Base-by-base conservation (phyloP, 2,329 filamentous ascomycete species). In the Fusarium torreyae region DNA sequence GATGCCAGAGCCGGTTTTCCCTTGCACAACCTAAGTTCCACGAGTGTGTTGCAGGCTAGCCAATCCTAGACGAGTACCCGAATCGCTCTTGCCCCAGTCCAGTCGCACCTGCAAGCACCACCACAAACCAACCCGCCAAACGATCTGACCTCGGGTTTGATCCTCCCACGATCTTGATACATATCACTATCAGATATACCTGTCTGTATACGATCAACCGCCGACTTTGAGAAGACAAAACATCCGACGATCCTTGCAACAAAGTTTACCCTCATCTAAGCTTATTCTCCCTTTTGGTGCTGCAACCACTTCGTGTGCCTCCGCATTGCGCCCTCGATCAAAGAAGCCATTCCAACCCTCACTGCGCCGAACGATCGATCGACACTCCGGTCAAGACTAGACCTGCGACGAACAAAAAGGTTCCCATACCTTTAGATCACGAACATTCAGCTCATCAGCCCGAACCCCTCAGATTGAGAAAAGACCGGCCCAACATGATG, bases 401-500 rank as follows among this genome's bases (percentile, higher is more conserved):
- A 63, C 42, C 40, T 17, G 15, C 28, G 54, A 53, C 48, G n/a
- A 39, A 50, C 13, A 46, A 38, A 10, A 38, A 36, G 33, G 17
- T 33, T 36, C 40, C 46, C 15, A 11, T 22, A 26, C 26, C 28
- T 40, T n/a, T 48, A 44, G 33, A 49, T 17, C 43, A 55, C 40
- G 40, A 39, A 26, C 15, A 13, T 38, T 40, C 28, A 42, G 45
- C 40, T 33, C 22, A 36, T 34, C 54, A 50, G 39, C 36, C 31
- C 45, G 34, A 50, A 55, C 34, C 24, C 38, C 51, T 53, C 58
- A 22, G 45, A 62, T 40, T 40, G 50, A 66, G 58, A 70, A 63
- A 62, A 68, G 61, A 49, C 57, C 66, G 60, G 68, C 74, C 74
- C 75, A 84, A 79, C 72, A 91, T 91, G 88, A 87, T 90, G 83